Percentiles rank a stretch among this genome's conserved stretches.
Evolutionary conservation across 75 land plant genomes (phyloP).

Genomic region (Picea sitchensis): DNA sequence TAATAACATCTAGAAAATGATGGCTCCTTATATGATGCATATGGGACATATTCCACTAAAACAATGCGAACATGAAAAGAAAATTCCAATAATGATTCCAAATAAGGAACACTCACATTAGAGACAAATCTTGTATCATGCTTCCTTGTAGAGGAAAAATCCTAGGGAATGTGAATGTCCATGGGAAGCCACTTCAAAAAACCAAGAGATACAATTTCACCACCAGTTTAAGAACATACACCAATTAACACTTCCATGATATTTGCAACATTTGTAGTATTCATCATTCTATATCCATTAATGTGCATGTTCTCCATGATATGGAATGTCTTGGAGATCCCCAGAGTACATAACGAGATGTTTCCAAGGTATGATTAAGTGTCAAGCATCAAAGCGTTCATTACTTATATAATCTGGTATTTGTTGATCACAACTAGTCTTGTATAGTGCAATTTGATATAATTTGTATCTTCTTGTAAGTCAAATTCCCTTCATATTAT

Average conservation of each 20-base stretch:
- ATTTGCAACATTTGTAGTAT: constrained; percentile 63
- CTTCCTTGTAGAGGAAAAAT: constrained; percentile 8
- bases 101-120: constrained; percentile 27
- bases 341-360: neutral
- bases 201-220: constrained; percentile 41
- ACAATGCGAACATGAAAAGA: constrained; percentile 57
- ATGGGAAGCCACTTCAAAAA: constrained; percentile 76
- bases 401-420: constrained; percentile 17
- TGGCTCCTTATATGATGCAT: constrained; percentile 64
- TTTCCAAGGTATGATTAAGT: too few relatives aligned
- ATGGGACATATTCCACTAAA: constrained; percentile 74
- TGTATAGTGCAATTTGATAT: constrained; percentile 65
- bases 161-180: constrained; percentile 28
- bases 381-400: too few relatives aligned
- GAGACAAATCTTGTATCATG: constrained; percentile 19
- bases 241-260: constrained; percentile 83
- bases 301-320: constrained; percentile 23
- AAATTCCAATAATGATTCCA: constrained; percentile 39
- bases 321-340: constrained; percentile 6
- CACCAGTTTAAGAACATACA: constrained; percentile 57
- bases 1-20: constrained; percentile 70
- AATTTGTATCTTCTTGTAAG: constrained; percentile 39
- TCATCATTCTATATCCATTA: constrained; percentile 32
- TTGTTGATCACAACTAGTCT: constrained; percentile 40
- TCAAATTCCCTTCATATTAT: constrained; percentile 70